Conservation (phyloP, 2,329 filamentous ascomycete genomes). For the Fusarium sp. region DNA sequence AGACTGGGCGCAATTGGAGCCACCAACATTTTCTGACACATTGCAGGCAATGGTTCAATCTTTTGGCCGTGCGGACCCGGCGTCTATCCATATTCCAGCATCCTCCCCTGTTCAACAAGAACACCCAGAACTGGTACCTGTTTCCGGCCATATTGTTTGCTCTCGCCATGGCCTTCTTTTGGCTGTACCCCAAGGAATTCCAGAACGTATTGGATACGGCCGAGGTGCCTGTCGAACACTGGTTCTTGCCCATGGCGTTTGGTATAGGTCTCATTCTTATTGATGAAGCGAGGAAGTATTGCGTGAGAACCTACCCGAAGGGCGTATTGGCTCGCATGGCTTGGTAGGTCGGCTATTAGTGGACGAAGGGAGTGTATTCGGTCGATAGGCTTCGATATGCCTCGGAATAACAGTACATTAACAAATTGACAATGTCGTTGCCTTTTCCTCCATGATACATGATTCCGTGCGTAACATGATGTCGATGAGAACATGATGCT, state of each 20-base stretch:
- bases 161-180: slow-evolving; percentile 76
- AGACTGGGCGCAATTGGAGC: background rate
- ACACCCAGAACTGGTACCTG: slow-evolving; percentile 75
- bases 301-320: slow-evolving; percentile 22
- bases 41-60: slow-evolving; percentile 75
- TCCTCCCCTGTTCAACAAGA: slow-evolving; percentile 73
- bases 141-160: slow-evolving; percentile 79
- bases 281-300: slow-evolving; percentile 30
- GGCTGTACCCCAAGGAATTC: slow-evolving; percentile 75
- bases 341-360: slow-evolving; percentile 17
- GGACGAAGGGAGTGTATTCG: slow-evolving; percentile 4
- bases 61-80: slow-evolving; percentile 76
- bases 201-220: slow-evolving; percentile 72
- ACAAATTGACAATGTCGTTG: background rate
- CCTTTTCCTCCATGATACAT: slow-evolving; percentile 14
- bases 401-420: slow-evolving; percentile 10
- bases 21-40: slow-evolving; percentile 19
- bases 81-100: slow-evolving; percentile 78
- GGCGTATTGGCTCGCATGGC: slow-evolving; percentile 16
- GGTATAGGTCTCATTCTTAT: slow-evolving; percentile 54
- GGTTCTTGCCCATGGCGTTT: slow-evolving; percentile 81
- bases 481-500: background rate
- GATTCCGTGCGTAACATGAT: background rate
- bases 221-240: slow-evolving; percentile 76
- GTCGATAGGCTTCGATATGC: background rate